Evolutionary conservation across 1,284 basidiomycete species (phyloP), one percentile per base, ranked within the genome.

Genomic region (Macrocystidia cucumis): DNA sequence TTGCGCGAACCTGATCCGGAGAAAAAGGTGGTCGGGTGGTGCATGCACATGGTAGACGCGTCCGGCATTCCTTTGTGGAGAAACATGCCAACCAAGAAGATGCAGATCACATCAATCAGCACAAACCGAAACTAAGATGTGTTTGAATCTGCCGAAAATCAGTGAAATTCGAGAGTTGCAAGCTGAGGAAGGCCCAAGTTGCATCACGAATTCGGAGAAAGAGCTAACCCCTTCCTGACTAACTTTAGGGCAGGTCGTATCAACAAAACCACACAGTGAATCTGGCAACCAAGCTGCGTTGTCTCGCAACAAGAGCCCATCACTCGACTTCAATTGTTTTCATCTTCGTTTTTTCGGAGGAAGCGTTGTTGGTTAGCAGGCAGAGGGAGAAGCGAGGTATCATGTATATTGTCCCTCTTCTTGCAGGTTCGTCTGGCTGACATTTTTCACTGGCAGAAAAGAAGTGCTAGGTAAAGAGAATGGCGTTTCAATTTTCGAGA

Each of bases 401-500:
- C 18, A 29, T 28, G 7, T 6, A 27, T 19, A 21, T 12, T 12
- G 38, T 31, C 20, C 34, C 29, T 44, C 22, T 27, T 32, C 13
- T 23, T 34, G 30, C 35, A 32, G 32, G 21, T 42, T 39, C 40
- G 38, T 39, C 34, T 23, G 36, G 23, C 12, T 8, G 14, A n/a
- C n/a, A n/a, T 30, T 30, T 18, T 11, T 30, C 5, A 30, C 18
- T 9, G 39, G 41, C 40, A 49, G 50, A 49, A 48, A 45, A 44
- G 44, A 43, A 55, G 55, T 57, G 60, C 50, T 48, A 41, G 44
- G 52, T 43, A 51, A 48, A 47, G 52, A 59, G 54, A 51, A 85
- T 86, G 83, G 77, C 82, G 60, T 82, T 72, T 63, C 78, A 80
- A 57, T 78, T 78, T 65, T 76, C 77, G 42, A 80, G 76, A 69